A percentile compares a stretch with the other conserved stretches of the same genome.
Evolutionary conservation across 1,139 yeast genomes (phyloP).

Genomic region (Suhomyces kunorum): DNA sequence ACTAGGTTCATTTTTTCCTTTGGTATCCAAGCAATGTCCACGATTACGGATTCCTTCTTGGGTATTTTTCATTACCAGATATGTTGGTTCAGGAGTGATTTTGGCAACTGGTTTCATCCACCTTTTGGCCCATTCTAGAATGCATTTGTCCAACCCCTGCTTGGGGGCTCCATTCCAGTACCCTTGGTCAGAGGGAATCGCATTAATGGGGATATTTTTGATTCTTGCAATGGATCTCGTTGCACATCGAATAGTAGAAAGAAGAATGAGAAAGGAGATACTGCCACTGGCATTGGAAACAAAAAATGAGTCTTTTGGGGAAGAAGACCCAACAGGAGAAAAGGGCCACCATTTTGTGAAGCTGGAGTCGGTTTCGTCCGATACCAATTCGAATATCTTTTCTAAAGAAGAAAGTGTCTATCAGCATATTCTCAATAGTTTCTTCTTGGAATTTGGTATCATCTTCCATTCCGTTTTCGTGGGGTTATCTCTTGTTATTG

Average conservation of each 20-base stretch:
- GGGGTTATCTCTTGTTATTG: conserved; percentile 41
- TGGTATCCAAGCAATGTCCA: conserved; percentile 25
- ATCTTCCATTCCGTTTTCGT: conserved; percentile 44
- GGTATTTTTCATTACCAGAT: conserved; percentile 30
- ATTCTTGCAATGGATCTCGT: conserved; percentile 34
- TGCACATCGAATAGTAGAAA: conserved; percentile 28
- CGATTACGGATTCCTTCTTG: conserved; percentile 27
- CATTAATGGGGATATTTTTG: conserved; percentile 39
- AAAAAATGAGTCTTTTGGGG: neutral
- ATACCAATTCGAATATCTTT: neutral
- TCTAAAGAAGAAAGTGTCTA: conserved; percentile 12
- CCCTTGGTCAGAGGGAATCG: conserved; percentile 46
- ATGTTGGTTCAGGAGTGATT: conserved; percentile 39
- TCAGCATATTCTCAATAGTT: conserved; percentile 26
- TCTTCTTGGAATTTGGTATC: conserved; percentile 42
- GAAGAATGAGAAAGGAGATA: neutral
- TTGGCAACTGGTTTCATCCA: conserved; percentile 40
- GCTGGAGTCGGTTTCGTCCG: neutral
- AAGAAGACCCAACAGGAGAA: neutral
- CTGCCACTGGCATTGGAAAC: too few species aligned
- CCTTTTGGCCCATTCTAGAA: conserved; percentile 32
- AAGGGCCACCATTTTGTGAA: neutral
- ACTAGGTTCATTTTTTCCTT: conserved; percentile 35
- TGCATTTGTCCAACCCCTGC: conserved; percentile 34
- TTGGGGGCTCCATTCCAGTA: conserved; percentile 38